Percentiles rank a stretch among this genome's conserved stretches.
Evolutionary conservation across 306 rosid species (phyloP).

Genomic region (Quercus mongolica): DNA sequence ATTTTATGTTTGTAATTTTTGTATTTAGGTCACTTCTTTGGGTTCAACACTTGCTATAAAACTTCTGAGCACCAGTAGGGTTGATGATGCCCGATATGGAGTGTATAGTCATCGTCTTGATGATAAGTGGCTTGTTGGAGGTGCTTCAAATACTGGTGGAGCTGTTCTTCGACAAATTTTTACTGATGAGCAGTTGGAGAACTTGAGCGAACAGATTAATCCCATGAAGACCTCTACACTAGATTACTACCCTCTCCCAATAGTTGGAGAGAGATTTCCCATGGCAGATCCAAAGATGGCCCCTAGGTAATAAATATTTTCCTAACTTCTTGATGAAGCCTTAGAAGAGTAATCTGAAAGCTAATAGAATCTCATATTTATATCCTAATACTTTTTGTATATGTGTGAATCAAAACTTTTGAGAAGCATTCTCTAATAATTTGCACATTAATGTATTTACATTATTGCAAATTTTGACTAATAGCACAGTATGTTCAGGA

Average conservation of each 20-base stretch:
- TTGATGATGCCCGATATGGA: conserved; percentile 91
- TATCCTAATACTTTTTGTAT: not conserved
- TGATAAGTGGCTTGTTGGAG: conserved; percentile 96
- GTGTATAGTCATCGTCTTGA: conserved; percentile 98
- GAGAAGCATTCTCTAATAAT: not conserved
- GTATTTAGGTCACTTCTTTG: conserved; percentile 78
- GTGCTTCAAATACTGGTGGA: conserved; percentile 96
- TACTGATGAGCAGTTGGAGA: conserved; percentile 64
- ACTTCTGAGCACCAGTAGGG: conserved; percentile 68
- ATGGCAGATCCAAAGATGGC: conserved; percentile 70
- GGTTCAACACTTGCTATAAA: conserved; percentile 96
- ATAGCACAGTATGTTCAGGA: not conserved
- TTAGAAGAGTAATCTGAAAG: not conserved
- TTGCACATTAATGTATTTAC: not conserved
- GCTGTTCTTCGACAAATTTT: conserved; percentile 79
- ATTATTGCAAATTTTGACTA: not conserved
- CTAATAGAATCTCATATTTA: not conserved
- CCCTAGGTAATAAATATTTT: conserved; percentile 57
- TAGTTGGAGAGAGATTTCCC: conserved; percentile 87
- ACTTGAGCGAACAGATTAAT: conserved; percentile 65
- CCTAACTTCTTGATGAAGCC: not conserved
- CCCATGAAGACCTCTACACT: conserved; percentile 61
- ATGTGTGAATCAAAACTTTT: not conserved
- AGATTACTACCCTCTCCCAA: conserved; percentile 80
- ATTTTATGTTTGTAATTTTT: not conserved